Base-by-base conservation (phyloP, 768 basidiomycete genomes). In the Chalciporus pseudorubinellus region DNA sequence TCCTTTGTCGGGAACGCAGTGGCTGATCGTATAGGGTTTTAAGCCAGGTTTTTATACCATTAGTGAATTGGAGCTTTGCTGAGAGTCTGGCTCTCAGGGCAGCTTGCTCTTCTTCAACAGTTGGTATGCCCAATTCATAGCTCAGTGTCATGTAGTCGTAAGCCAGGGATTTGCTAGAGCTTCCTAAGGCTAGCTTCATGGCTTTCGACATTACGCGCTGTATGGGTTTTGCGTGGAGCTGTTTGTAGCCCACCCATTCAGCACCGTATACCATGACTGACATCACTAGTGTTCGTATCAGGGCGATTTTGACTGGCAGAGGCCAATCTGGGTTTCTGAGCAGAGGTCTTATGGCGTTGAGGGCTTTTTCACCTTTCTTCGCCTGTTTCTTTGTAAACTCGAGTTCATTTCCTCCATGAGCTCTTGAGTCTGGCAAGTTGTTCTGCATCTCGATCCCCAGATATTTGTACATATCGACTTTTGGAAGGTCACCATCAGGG, bases 391-490 rank as follows among this genome's bases (percentile, higher is more conserved):
- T 40, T 1, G 14, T 13, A 20, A 20, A 40, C 10, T 40, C 39
- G 6, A 40, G 10, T 10, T 21, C 39, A 6, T 40, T 20, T 7
- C 19, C 19, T 8, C 18, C 19, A 7, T 21, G 4, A 2, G 9
- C 20, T 6, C 18, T 21, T 1, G 20, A 40, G 2, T 20, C 3
- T 3, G 19, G 19, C 8, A 40, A 6, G 18, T 40, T 20, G 12
- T 7, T 40, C 19, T 20, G 18, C 18, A 40, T 21, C 14, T 40
- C 39, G 2, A 70, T 68, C 57, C 72, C 71, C 57, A 72, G 64
- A 63, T 72, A 72, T 63, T 69, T 71, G 47, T 67, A 72, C 50
- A 61, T 54, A 55, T 60, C 34, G 9, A 62, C 61, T 31, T 56
- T 52, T 0, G 49, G 57, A 13, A 58, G 19, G 0, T 10, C 11